Evolutionary conservation across 345 rosid species (phyloP), one percentile per base, ranked within the genome.

Genomic region (Conringia planisiliqua): DNA sequence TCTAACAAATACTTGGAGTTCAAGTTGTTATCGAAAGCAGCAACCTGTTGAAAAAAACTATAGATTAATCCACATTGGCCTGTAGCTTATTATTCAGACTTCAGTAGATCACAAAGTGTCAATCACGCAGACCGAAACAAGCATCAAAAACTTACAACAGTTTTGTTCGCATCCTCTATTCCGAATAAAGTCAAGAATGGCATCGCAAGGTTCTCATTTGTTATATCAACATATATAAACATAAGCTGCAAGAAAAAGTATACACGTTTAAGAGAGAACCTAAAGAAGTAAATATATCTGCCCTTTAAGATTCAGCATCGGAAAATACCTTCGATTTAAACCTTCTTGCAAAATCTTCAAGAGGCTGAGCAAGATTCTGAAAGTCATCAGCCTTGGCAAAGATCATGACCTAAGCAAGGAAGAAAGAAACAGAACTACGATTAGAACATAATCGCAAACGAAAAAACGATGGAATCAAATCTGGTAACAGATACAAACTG

Each of bases 151-250:
- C 93, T 76, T 64, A 93, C 98, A 87, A 86, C 81, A 5, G 82
- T 81, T 50, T 83, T 73, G 42, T 85, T 76, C 38, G 92, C 64
- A 52, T 85, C 88, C 82, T 93, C 92, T 56, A 90, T 85, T 62
- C 98, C 97, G 55, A 83, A 85, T 56, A 93, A 77, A 65, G 90
- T 88, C 77, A 93, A 85, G 86, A 87, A 89, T 67, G 97, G 93
- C 83, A 89, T 90, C 43, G 98, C 98, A 35, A 83, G 85, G 82
- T 93, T 86, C 78, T 89, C 93, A 46, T 90, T 90, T 16, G 76
- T 32, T 22, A 85, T 83, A 78, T 90, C 92, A n/a, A 89, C 64
- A 54, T 78, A 74, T 64, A 86, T 59, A 82, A 93, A 89, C 90
- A 93, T 88, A 67, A 93, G 76, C 98, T 93, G 86, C 82, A 83